These are phyloP conservation scores for Ormosia semicastrata DNA, from an alignment of 306 rosid genomes.

Conservation along the genomic window DNA sequence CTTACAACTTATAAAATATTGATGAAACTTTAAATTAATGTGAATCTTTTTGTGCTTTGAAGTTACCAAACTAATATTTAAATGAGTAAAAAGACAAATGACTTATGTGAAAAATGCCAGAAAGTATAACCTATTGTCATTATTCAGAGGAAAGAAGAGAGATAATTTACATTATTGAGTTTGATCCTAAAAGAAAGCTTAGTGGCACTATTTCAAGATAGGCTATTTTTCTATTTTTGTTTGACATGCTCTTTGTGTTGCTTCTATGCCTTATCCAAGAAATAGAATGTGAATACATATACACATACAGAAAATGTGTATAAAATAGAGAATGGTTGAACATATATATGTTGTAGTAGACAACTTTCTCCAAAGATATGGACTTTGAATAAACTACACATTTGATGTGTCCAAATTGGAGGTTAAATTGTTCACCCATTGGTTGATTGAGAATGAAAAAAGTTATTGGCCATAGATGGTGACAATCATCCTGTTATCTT, in stretches of 20 bases:
- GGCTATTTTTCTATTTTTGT: constrained; percentile 1
- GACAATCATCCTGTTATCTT: neutral
- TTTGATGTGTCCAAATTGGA: neutral
- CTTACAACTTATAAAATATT: neutral
- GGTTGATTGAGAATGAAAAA: constrained; percentile 1
- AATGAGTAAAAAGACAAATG: neutral
- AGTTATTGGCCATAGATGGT: neutral
- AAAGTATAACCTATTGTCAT: neutral
- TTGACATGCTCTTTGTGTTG: neutral
- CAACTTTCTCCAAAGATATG: neutral
- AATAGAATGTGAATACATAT: neutral
- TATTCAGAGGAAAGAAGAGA: constrained; percentile 4
- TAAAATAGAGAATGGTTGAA: neutral
- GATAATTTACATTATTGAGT: neutral
- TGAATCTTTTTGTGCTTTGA: neutral
- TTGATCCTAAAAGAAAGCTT: neutral
- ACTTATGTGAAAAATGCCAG: neutral
- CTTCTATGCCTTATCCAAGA: neutral
- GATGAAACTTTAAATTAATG: neutral
- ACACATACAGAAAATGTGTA: neutral
- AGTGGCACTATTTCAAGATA: neutral
- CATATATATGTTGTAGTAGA: neutral
- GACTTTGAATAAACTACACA: neutral
- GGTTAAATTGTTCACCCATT: neutral
- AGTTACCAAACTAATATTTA: neutral